A percentile compares a stretch with the other conserved stretches of the same genome.
phyloP scores from a whole-genome alignment of 192 early-diverging fungal genomes.

The Lobosporangium transversale region DNA sequence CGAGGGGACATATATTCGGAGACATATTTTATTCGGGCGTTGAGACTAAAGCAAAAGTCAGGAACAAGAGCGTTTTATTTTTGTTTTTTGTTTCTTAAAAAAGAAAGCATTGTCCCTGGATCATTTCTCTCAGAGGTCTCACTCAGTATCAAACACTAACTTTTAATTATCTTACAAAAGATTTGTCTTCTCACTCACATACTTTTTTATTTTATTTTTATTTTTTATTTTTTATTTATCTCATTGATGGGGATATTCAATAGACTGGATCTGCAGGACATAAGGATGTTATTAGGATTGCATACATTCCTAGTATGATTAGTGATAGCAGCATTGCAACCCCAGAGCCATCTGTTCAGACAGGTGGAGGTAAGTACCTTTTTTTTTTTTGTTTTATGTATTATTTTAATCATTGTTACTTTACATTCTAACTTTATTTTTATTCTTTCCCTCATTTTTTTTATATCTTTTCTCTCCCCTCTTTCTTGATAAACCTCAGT shows the following conservation, averaged over 20 bases:
- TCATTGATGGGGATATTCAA: no score
- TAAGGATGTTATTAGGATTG: conserved; percentile 50
- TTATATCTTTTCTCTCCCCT: background rate
- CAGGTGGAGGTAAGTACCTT: conserved; percentile 26
- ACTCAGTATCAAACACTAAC: no score
- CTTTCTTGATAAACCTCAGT: background rate
- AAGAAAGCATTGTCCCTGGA: no score
- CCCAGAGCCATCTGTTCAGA: conserved; percentile 17
- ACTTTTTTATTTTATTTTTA: background rate
- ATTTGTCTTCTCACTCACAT: background rate
- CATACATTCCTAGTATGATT: conserved; percentile 51
- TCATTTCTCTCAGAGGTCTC: no score
- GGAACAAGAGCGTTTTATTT: no score
- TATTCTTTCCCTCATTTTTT: background rate
- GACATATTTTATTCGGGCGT: no score
- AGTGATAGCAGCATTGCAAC: conserved; percentile 20
- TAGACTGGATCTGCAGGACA: conserved; percentile 12
- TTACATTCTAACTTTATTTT: background rate
- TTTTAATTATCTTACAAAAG: no score
- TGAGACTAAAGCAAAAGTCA: no score
- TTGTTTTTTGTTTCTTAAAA: no score
- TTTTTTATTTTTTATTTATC: background rate
- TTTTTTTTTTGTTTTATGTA: background rate
- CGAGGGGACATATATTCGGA: no score
- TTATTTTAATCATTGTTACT: background rate